Conservation (phyloP, 495 filamentous ascomycete species). For the Chaetomium fimeti region DNA sequence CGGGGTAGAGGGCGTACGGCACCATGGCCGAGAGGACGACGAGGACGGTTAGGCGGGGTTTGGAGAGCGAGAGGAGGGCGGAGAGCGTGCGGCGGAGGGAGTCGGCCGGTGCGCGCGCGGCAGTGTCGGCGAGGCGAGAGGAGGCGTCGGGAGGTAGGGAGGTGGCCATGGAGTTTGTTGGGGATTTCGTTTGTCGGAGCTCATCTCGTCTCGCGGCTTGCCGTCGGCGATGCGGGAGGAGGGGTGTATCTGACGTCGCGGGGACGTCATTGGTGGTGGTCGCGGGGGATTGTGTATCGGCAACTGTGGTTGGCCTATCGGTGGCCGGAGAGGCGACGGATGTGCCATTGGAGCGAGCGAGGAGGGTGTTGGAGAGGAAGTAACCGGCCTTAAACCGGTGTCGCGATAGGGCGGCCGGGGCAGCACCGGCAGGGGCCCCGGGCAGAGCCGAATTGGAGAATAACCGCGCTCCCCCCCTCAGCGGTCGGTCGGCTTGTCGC, state of each 20-base stretch:
- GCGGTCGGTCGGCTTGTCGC: slow-evolving; percentile 16
- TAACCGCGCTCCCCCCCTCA: slow-evolving; percentile 14
- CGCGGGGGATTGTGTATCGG: background rate
- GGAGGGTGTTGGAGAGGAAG: slow-evolving; percentile 44
- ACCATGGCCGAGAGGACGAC: slow-evolving; percentile 89
- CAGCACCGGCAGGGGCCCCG: slow-evolving; percentile 20
- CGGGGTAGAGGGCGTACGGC: slow-evolving; percentile 89
- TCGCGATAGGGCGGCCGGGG: slow-evolving; percentile 18
- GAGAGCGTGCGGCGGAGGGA: slow-evolving; percentile 75
- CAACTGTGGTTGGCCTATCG: slow-evolving; percentile 13
- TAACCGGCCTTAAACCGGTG: slow-evolving; percentile 40
- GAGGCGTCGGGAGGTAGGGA: slow-evolving; percentile 78
- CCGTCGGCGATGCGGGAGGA: slow-evolving; percentile 46
- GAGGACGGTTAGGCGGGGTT: slow-evolving; percentile 88
- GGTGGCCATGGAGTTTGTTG: slow-evolving; percentile 25
- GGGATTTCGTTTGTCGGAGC: slow-evolving; percentile 2
- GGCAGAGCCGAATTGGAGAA: slow-evolving; percentile 32
- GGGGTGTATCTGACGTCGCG: slow-evolving; percentile 18
- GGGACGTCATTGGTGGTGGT: slow-evolving; percentile 5
- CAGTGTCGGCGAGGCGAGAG: slow-evolving; percentile 68
- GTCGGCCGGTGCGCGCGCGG: slow-evolving; percentile 61
- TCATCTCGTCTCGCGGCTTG: slow-evolving; percentile 39
- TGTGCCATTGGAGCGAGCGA: slow-evolving; percentile 33
- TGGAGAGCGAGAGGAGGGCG: slow-evolving; percentile 87
- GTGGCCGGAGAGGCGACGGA: slow-evolving; percentile 19